phyloP scores from a whole-genome alignment of 176 grass and related monocot genomes.

The Dactylis glomerata region DNA sequence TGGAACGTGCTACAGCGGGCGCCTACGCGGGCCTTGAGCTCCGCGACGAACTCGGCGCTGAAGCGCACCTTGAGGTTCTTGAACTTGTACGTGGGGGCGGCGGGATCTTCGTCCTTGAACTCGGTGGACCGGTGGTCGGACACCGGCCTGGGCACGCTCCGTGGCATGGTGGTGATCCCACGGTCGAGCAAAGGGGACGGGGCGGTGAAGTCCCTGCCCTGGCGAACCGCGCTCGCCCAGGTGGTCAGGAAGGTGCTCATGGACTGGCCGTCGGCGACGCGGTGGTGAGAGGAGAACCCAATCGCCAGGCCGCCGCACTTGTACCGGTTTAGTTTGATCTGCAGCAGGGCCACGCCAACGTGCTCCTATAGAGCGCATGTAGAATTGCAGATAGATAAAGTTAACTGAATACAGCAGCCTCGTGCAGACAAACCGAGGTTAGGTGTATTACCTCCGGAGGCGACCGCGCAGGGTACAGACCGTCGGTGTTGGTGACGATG shows the following conservation, averaged over 20 bases:
- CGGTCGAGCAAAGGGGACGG: background rate
- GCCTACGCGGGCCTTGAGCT: background rate
- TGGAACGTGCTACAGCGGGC: background rate
- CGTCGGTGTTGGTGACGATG: background rate
- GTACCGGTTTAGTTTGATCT: too few species aligned
- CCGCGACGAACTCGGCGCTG: background rate
- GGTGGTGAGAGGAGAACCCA: too few species aligned
- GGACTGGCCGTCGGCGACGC: too few species aligned
- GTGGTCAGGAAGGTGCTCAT: too few species aligned
- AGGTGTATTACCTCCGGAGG: background rate
- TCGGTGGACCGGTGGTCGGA: background rate
- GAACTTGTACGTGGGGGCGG: background rate
- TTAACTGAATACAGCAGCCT: too few species aligned
- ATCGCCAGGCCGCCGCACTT: too few species aligned
- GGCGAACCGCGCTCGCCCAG: too few species aligned
- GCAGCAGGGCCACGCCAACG: too few species aligned
- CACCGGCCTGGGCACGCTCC: background rate
- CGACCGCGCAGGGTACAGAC: slow-evolving; percentile 3
- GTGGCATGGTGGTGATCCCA: background rate
- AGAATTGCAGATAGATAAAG: too few species aligned
- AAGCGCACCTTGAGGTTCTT: background rate
- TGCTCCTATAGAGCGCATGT: background rate
- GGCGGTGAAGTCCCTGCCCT: background rate
- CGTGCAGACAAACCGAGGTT: too few species aligned
- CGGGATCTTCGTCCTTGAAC: background rate